Percentiles rank a stretch among this genome's conserved stretches.
Conservation (phyloP, 352 stramenopile genomes). For the Phytophthora kernoviae region DNA sequence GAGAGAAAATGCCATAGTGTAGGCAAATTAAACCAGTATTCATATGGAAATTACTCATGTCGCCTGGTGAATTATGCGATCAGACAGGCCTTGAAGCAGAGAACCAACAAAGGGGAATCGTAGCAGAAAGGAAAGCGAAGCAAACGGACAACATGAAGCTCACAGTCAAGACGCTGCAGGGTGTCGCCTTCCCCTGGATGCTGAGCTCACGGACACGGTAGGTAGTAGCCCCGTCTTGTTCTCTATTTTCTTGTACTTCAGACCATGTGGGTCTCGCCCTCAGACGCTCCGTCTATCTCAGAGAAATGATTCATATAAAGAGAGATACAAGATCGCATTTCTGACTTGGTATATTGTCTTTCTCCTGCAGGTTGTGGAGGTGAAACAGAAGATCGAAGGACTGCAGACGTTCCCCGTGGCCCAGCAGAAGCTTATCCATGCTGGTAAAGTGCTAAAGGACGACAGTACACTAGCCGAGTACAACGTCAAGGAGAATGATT, state of each 20-base stretch:
- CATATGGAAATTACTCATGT: no score
- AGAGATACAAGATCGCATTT: background rate
- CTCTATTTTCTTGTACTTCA: background rate
- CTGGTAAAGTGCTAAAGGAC: slow-evolving; percentile 89
- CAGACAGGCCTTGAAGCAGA: background rate
- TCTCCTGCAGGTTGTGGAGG: slow-evolving; percentile 59
- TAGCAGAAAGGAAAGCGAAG: slow-evolving; percentile 11
- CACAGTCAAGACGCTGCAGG: slow-evolving; percentile 87
- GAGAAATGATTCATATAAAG: slow-evolving; percentile 1
- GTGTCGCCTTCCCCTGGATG: slow-evolving; percentile 80
- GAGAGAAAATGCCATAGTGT: background rate
- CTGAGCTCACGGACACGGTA: slow-evolving; percentile 76
- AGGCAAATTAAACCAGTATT: background rate
- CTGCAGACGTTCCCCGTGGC: slow-evolving; percentile 70
- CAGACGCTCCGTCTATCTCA: background rate
- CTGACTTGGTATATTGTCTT: slow-evolving; percentile 13
- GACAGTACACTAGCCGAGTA: slow-evolving; percentile 81
- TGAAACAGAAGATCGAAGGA: slow-evolving; percentile 85
- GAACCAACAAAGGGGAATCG: background rate
- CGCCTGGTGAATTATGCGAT: no score
- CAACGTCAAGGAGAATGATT: slow-evolving; percentile 89
- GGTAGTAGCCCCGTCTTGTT: background rate
- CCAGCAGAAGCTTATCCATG: slow-evolving; percentile 89
- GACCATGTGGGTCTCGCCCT: background rate
- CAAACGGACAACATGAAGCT: slow-evolving; percentile 74